Evolutionary conservation across 345 rosid genomes (phyloP), one percentile per base, ranked within the genome.

Genomic region (Populus alba): DNA sequence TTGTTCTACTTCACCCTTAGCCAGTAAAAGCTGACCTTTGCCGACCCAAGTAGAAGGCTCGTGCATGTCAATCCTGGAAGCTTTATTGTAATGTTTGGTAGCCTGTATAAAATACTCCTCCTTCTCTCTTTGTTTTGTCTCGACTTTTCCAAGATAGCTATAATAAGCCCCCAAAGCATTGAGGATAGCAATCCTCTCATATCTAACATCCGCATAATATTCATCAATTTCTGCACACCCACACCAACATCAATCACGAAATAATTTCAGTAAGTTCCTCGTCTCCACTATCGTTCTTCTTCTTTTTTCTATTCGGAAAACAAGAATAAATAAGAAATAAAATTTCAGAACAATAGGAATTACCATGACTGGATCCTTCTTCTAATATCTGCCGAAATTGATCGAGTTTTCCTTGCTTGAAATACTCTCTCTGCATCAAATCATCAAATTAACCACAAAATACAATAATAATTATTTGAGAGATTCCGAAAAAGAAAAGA

Each of bases 41-140:
- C 98, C 98, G 84, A 96, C 95, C 98, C 99, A 96, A 85, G 98
- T 96, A 43, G 95, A 92, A 83, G 99, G 97, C 82, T 96, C 99
- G 59, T 94, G 98, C 98, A 96, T 89, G 85, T 96, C 97, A 45
- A 96, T 96, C 83, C 98, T 89, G 0, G 99, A 94, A 8, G 98
- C 97, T 88, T 89, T 96, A 81, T 93, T 93, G 81, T 94, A 96
- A 77, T 92, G 86, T 68, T 87, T 90, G 49, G 98, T 96, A 27
- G 99, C 98, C 82, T 86, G 75, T 83, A 94, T 90, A 86, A 89
- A 94, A 82, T 92, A 89, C 6, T 96, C 99, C 84, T 96, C 99
- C 88, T 94, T 96, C 77, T 94, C 98, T 73, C 91, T 89, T 41
- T 87, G 90, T 38, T 86, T 96, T 0, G 95, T 91, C 90, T 94